phyloP scores from a whole-genome alignment of 78 protist species.

The Creolimax fragrantissima region DNA sequence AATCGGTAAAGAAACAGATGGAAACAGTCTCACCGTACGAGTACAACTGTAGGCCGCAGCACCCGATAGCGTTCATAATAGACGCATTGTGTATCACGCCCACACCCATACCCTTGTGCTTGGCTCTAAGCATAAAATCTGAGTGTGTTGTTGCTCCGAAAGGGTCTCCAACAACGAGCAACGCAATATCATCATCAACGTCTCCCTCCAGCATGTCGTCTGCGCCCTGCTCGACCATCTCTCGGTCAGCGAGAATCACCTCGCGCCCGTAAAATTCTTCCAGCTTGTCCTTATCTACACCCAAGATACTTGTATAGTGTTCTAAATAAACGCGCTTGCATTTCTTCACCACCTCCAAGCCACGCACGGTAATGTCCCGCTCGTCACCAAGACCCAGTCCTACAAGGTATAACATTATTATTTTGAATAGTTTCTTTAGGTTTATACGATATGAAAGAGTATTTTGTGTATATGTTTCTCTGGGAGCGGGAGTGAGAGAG shows the following conservation, averaged over 20 bases:
- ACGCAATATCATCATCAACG: constrained; percentile 50
- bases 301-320: constrained; percentile 87
- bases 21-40: constrained; percentile 93
- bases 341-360: constrained; percentile 73
- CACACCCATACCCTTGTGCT: not conserved
- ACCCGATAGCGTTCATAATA: constrained; percentile 96
- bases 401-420: constrained; percentile 70
- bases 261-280: constrained; percentile 10
- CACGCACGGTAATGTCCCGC: constrained; percentile 94
- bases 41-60: constrained; percentile 96
- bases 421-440: not conserved
- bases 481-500: not conserved
- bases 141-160: constrained; percentile 59
- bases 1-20: constrained; percentile 80
- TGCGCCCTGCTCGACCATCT: constrained; percentile 73
- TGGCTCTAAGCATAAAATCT: not conserved
- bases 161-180: constrained; percentile 98
- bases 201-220: constrained; percentile 80
- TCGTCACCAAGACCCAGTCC: constrained; percentile 97
- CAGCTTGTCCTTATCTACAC: not conserved
- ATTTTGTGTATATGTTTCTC: not conserved
- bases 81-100: constrained; percentile 95
- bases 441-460: not conserved
- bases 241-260: constrained; percentile 87
- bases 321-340: constrained; percentile 81